Percentiles rank a stretch among this genome's conserved stretches.
phyloP scores from a whole-genome alignment of 345 rosid species.

The Fremontodendron californicum region DNA sequence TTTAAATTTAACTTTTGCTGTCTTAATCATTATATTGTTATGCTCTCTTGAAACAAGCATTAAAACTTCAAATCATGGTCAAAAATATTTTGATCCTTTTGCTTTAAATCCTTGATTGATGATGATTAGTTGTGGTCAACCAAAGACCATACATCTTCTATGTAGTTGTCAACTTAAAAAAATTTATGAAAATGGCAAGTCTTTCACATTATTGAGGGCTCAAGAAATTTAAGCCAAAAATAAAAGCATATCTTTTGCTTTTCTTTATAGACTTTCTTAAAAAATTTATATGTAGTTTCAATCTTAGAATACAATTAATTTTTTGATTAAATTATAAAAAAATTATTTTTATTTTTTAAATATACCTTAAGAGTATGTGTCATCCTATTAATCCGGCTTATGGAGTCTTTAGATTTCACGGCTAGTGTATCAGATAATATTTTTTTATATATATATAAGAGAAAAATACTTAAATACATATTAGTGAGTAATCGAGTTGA shows the following conservation, averaged over 20 bases:
- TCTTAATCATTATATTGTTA: too few relatives aligned
- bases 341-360: too few relatives aligned
- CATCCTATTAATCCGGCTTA: too few relatives aligned
- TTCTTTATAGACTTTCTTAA: neutral
- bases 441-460: too few relatives aligned
- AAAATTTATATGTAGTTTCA: neutral
- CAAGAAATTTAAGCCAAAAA: neutral
- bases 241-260: neutral
- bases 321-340: too few relatives aligned
- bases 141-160: neutral
- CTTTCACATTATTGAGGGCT: neutral
- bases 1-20: neutral
- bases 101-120: neutral
- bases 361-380: too few relatives aligned
- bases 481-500: too few relatives aligned
- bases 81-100: neutral
- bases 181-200: neutral
- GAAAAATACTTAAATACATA: too few relatives aligned
- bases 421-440: too few relatives aligned
- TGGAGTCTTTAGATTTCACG: too few relatives aligned
- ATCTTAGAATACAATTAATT: neutral
- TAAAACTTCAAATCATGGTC: neutral
- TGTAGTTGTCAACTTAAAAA: neutral
- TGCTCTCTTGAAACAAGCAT: neutral
- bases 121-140: neutral